phyloP scores from a whole-genome alignment of 164 flowering plant genomes.

The Vitis rupestris region DNA sequence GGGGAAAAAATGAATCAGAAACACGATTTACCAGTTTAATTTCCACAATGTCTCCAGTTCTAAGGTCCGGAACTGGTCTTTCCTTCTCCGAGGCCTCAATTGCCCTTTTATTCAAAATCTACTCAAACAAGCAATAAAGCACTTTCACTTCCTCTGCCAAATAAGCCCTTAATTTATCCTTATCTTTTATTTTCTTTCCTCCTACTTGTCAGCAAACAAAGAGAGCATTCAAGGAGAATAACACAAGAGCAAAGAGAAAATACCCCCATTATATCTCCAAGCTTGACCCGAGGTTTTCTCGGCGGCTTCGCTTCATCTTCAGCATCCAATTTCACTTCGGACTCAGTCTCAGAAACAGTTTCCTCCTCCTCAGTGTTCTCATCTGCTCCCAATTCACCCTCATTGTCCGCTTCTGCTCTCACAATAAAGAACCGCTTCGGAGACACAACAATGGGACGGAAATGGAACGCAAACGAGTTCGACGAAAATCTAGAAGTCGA shows the following conservation, averaged over 20 bases:
- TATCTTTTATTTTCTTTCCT: not conserved
- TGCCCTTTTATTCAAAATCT: conserved; percentile 87
- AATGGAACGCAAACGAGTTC: conserved; percentile 12
- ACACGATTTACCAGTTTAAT: conserved; percentile 63
- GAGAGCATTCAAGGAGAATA: not conserved
- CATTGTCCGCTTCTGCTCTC: conserved; percentile 45
- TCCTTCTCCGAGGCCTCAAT: conserved; percentile 65
- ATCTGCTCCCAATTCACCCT: conserved; percentile 21
- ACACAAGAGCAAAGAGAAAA: not conserved
- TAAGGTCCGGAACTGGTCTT: conserved; percentile 72
- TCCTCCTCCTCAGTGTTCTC: conserved; percentile 26
- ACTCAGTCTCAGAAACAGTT: conserved; percentile 5
- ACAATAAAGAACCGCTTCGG: conserved; percentile 32
- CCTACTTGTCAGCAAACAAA: not conserved
- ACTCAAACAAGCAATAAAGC: conserved; percentile 3
- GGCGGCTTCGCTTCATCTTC: conserved; percentile 34
- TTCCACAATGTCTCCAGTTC: conserved; percentile 85
- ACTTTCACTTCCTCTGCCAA: not conserved
- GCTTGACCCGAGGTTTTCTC: conserved; percentile 56
- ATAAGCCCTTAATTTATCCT: no score
- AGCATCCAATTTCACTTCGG: not conserved
- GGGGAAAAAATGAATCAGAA: not conserved
- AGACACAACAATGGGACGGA: not conserved
- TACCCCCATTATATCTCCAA: conserved; percentile 97
- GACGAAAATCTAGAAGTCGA: conserved; percentile 28